Percentiles rank a stretch among this genome's conserved stretches.
Conservation (phyloP, 2,329 filamentous ascomycete species). For the Hypoxylon sp. region DNA sequence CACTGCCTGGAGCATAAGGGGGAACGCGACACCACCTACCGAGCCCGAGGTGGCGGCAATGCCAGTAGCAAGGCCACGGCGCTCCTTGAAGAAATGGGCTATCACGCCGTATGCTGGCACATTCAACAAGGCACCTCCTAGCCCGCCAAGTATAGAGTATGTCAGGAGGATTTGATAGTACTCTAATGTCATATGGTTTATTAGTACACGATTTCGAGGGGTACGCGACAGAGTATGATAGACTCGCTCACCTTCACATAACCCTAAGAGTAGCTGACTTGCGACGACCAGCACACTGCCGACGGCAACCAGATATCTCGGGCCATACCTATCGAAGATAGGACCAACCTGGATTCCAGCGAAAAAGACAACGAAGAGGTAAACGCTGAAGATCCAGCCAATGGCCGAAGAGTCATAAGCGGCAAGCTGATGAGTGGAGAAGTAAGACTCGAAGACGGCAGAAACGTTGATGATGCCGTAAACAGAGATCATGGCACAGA, state of each 20-base stretch:
- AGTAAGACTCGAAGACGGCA: constrained; percentile 81
- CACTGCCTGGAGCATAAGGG: constrained; percentile 56
- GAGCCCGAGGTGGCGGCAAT: constrained; percentile 78
- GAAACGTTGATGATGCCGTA: constrained; percentile 79
- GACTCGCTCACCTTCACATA: constrained; percentile 62
- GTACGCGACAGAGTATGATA: not conserved
- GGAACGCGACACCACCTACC: constrained; percentile 73
- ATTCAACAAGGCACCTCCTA: constrained; percentile 79
- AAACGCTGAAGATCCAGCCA: constrained; percentile 88
- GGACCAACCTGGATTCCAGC: constrained; percentile 84
- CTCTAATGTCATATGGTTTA: constrained; percentile 45
- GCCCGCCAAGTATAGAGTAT: constrained; percentile 76
- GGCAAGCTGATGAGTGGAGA: constrained; percentile 75
- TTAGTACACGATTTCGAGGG: constrained; percentile 2
- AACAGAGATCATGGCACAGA: constrained; percentile 73
- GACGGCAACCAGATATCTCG: constrained; percentile 68
- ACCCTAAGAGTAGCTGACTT: constrained; percentile 72
- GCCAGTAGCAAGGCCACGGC: constrained; percentile 81
- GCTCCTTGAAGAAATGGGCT: constrained; percentile 80
- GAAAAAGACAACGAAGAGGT: constrained; percentile 83
- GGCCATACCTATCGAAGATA: constrained; percentile 80
- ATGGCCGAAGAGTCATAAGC: constrained; percentile 72
- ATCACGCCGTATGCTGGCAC: constrained; percentile 78
- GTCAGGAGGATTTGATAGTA: constrained; percentile 85
- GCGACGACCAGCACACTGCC: constrained; percentile 70